phyloP scores from a whole-genome alignment of 2,329 filamentous ascomycete species.

The Coniochaeta sp. region DNA sequence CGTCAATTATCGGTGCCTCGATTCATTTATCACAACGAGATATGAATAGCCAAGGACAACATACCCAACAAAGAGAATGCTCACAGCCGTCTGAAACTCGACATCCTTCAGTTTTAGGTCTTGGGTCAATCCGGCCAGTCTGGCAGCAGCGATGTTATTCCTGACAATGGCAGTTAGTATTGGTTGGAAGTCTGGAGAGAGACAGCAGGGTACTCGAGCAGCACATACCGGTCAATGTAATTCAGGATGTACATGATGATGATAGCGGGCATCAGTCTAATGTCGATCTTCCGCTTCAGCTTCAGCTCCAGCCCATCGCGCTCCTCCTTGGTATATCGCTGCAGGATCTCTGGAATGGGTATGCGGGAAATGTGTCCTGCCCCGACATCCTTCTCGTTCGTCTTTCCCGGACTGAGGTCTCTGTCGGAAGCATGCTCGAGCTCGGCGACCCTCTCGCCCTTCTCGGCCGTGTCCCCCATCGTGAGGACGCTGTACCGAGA shows the following conservation, averaged over 20 bases:
- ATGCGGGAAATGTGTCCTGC: not conserved
- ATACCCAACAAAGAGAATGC: conserved; percentile 43
- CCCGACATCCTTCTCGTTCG: not conserved
- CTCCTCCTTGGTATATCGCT: conserved; percentile 37
- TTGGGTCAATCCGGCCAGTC: conserved; percentile 35
- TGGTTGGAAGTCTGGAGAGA: not conserved
- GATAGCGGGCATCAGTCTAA: conserved; percentile 51
- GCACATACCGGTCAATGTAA: conserved; percentile 41
- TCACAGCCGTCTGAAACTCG: conserved; percentile 33
- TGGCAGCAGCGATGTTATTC: conserved; percentile 32
- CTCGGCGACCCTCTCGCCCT: not conserved
- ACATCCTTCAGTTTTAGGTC: conserved; percentile 31
- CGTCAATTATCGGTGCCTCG: not conserved
- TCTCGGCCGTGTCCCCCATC: not conserved
- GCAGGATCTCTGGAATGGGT: conserved; percentile 15
- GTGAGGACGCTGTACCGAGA: not conserved
- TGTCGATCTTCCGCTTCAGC: conserved; percentile 53
- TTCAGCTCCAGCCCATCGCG: conserved; percentile 39
- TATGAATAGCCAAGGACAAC: conserved; percentile 11
- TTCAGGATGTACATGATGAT: conserved; percentile 61
- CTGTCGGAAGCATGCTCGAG: not conserved
- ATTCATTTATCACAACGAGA: too few relatives aligned
- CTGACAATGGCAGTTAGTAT: conserved; percentile 9
- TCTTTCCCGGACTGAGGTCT: not conserved
- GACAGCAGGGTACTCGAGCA: not conserved